phyloP scores from a whole-genome alignment of 768 basidiomycete genomes.

The Chlorophyllum brunneum region DNA sequence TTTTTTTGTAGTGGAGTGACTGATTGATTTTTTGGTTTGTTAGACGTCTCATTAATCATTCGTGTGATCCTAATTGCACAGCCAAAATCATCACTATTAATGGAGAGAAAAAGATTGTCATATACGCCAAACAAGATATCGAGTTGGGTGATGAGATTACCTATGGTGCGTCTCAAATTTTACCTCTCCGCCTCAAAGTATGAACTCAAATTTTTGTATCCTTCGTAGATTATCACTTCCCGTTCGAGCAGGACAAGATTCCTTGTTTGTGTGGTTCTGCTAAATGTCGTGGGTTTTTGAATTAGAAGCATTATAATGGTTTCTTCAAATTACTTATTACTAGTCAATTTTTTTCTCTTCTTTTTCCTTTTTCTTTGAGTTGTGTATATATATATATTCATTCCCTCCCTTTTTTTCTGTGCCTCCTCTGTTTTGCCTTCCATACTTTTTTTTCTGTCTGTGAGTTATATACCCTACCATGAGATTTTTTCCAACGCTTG shows the following conservation, averaged over 20 bases:
- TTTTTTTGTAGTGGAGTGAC: conserved; percentile 7
- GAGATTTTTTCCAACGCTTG: background rate
- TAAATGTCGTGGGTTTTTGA: conserved; percentile 94
- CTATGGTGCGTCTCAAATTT: conserved; percentile 60
- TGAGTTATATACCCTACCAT: background rate
- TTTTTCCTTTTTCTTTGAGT: background rate
- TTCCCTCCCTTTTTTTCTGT: conserved; percentile 7
- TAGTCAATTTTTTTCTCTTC: background rate
- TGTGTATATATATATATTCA: background rate
- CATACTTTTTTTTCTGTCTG: conserved; percentile 6
- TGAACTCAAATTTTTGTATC: background rate
- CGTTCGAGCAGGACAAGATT: conserved; percentile 97
- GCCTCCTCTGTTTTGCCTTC: no score
- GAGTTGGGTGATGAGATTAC: conserved; percentile 98
- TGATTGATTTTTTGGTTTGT: conserved; percentile 11
- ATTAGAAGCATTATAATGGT: conserved; percentile 53
- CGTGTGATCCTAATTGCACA: conserved; percentile 92
- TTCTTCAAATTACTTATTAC: conserved; percentile 9
- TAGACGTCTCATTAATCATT: conserved; percentile 97
- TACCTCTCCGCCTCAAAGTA: background rate
- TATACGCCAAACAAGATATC: conserved; percentile 96
- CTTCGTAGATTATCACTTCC: conserved; percentile 91
- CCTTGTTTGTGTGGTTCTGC: conserved; percentile 87
- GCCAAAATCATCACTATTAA: conserved; percentile 90
- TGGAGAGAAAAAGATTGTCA: conserved; percentile 97